Percentiles rank a stretch among this genome's conserved stretches.
These are phyloP conservation scores for Hypoxylon lienhwacheense DNA, from an alignment of 495 filamentous ascomycete species.

Conservation along the genomic window DNA sequence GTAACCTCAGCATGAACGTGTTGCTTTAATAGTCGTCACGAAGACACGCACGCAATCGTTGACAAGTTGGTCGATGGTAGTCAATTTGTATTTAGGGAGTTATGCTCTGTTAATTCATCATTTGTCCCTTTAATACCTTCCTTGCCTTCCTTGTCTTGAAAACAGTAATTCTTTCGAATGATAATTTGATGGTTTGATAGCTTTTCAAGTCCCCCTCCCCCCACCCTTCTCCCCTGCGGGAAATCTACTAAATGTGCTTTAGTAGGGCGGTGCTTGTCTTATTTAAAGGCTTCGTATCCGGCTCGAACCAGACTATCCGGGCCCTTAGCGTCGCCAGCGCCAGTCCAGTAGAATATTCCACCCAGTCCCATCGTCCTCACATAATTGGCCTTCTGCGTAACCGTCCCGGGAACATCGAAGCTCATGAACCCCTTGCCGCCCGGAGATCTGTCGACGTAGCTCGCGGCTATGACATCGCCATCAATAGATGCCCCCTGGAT, in stretches of 20 bases:
- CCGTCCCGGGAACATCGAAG: conserved; percentile 74
- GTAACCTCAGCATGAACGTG: too few relatives aligned
- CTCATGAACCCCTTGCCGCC: conserved; percentile 63
- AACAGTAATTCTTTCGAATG: too few relatives aligned
- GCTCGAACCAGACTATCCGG: conserved; percentile 66
- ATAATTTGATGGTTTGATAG: too few relatives aligned
- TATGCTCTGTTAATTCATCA: too few relatives aligned
- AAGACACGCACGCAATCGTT: too few relatives aligned
- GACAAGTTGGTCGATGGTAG: too few relatives aligned
- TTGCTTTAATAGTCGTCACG: too few relatives aligned
- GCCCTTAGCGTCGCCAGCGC: conserved; percentile 64
- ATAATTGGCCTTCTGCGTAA: conserved; percentile 70
- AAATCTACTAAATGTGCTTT: background rate
- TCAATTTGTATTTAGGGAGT: too few relatives aligned
- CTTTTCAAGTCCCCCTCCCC: too few relatives aligned
- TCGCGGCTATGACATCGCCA: conserved; percentile 57
- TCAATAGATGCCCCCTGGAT: conserved; percentile 57
- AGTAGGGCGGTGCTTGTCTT: too few relatives aligned
- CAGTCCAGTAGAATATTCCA: conserved; percentile 85
- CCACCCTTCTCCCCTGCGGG: background rate
- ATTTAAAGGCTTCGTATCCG: conserved; percentile 65
- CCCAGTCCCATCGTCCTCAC: conserved; percentile 65
- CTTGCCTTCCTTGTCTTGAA: too few relatives aligned
- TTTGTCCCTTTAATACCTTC: too few relatives aligned
- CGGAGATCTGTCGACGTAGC: conserved; percentile 50